Conservation (phyloP, 768 basidiomycete genomes). For the Mycena chlorophos region DNA sequence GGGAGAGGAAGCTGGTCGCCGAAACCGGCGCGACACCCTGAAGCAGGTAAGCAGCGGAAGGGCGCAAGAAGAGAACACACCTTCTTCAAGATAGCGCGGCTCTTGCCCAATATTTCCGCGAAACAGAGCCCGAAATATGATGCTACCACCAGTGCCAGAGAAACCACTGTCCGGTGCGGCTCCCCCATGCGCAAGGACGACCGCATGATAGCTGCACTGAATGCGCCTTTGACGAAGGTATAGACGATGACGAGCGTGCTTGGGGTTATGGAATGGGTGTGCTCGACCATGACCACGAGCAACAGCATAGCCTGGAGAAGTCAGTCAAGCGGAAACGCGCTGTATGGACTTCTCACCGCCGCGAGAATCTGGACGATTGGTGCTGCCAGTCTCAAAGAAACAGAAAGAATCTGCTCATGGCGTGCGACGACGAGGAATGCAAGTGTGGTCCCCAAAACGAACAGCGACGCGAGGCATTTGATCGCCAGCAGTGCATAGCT, state of each 20-base stretch:
- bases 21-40: constrained; percentile 5
- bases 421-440: background rate
- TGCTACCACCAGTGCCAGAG: background rate
- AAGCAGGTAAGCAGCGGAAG: background rate
- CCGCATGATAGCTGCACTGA: constrained; percentile 7
- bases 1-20: constrained; percentile 1
- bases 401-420: background rate
- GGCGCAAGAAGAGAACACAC: background rate
- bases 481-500: background rate
- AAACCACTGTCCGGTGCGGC: background rate
- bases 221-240: constrained; percentile 1
- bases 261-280: background rate
- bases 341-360: background rate
- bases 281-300: background rate
- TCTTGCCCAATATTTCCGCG: constrained; percentile 1
- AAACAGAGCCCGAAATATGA: background rate
- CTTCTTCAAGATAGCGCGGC: background rate
- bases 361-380: background rate
- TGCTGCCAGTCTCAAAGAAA: background rate
- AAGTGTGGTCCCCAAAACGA: background rate
- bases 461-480: background rate
- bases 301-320: background rate
- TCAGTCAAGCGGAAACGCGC: background rate
- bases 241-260: constrained; percentile 5
- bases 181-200: background rate